Evolutionary conservation across 768 basidiomycete species (phyloP), one percentile per base, ranked within the genome.

Genomic region (Mycena galericulata): DNA sequence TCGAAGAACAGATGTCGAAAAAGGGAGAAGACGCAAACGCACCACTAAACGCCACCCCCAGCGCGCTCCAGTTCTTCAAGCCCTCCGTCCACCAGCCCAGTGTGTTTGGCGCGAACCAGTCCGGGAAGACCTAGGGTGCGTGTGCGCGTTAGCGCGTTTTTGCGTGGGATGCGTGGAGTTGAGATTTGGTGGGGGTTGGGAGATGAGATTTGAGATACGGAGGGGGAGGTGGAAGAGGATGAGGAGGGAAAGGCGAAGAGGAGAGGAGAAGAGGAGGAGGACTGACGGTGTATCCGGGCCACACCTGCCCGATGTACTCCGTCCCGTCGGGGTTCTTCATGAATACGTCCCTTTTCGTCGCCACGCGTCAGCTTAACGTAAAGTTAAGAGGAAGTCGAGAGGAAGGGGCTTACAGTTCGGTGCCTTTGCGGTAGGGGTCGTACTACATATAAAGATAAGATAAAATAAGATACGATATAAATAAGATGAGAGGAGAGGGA

Each of bases 251-350:
- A n/a, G n/a, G n/a, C n/a, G n/a, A n/a, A n/a, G n/a, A n/a, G n/a
- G 17, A 17, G 27, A 60, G 22, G 36, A 17, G 57, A 49, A 17
- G 22, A 40, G 45, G 22, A 40, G 20, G 38, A n/a, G 53, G 22
- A 74, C 83, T 20, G 38, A 89, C 91, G 9, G 90, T 90, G 77
- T 87, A 90, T 26, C 92, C 91, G 18, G 92, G 92, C 92, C 91
- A 94, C 11, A 93, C 92, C 74, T 89, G 84, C 14, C 93, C 93
- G 1, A 92, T 75, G 76, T 91, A 94, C 72, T 90, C 85, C 40
- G 89, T 85, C 0, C 89, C 89, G 72, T 94, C 90, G 0, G 89
- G 90, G 75, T 94, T 93, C 72, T 88, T 92, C 56, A 95, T 86
- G 77, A 90, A 94, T 0, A 89, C 85, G 53, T 87, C 85, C n/a